Percentiles rank a stretch among this genome's conserved stretches.
Evolutionary conservation across 2,329 filamentous ascomycete species (phyloP).

Genomic region (Sporothrix pallida): DNA sequence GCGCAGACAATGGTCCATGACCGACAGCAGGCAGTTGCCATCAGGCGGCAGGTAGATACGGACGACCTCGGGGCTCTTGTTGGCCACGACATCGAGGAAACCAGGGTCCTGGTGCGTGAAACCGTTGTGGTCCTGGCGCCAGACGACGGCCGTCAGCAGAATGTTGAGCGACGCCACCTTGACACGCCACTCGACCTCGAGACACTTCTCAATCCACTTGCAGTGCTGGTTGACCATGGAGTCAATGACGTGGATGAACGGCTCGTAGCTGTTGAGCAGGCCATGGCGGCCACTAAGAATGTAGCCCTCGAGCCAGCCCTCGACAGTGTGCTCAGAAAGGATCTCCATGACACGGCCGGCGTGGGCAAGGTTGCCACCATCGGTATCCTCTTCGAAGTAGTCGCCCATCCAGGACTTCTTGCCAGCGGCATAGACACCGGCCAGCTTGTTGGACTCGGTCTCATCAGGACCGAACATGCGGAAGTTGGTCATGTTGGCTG

Average conservation of each 20-base stretch:
- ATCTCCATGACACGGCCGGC: conserved; percentile 81
- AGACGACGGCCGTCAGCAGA: conserved; percentile 77
- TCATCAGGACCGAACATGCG: conserved; percentile 80
- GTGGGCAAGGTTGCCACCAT: conserved; percentile 74
- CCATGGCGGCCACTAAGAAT: conserved; percentile 76
- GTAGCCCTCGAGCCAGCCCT: conserved; percentile 83
- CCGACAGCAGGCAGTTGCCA: conserved; percentile 76
- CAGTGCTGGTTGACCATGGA: conserved; percentile 86
- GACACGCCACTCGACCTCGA: conserved; percentile 78
- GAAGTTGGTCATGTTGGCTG: conserved; percentile 69
- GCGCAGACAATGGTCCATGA: conserved; percentile 76
- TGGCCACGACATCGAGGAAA: conserved; percentile 78
- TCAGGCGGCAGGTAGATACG: conserved; percentile 82
- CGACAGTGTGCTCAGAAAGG: conserved; percentile 78
- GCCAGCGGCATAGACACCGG: conserved; percentile 71
- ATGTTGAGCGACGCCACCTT: conserved; percentile 80
- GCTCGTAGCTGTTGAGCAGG: conserved; percentile 80
- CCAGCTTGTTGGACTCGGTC: conserved; percentile 81
- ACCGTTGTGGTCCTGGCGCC: conserved; percentile 83
- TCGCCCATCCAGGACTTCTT: conserved; percentile 84
- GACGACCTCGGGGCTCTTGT: conserved; percentile 80
- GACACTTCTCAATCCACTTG: conserved; percentile 83
- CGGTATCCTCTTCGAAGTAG: conserved; percentile 75
- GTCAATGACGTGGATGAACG: conserved; percentile 82
- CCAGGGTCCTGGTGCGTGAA: conserved; percentile 78